Conservation (phyloP, 2,329 filamentous ascomycete genomes). For the Metarhizium guizhouense region DNA sequence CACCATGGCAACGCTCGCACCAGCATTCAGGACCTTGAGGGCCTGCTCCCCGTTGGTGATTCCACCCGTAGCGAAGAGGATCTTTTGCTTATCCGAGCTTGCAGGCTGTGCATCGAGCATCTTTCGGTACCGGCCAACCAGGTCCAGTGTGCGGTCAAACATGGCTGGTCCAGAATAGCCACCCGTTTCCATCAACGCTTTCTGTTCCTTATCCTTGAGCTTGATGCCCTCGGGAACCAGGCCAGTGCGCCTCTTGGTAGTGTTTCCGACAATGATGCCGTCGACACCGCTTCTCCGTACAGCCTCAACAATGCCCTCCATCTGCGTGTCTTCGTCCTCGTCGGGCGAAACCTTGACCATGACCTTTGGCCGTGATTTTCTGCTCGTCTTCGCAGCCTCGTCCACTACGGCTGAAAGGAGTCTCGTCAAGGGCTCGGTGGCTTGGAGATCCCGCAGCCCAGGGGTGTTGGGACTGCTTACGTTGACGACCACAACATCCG, state of each 20-base stretch:
- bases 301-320: conserved; percentile 81
- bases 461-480: conserved; percentile 96
- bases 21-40: conserved; percentile 71
- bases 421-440: conserved; percentile 69
- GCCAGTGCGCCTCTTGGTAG: conserved; percentile 72
- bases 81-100: conserved; percentile 46
- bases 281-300: conserved; percentile 80
- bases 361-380: conserved; percentile 59
- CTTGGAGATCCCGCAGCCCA: conserved; percentile 79
- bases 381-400: conserved; percentile 59
- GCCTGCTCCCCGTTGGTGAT: conserved; percentile 86
- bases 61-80: conserved; percentile 88
- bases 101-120: conserved; percentile 47
- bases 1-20: conserved; percentile 83
- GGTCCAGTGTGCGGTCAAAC: conserved; percentile 67
- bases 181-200: conserved; percentile 65
- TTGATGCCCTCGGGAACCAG: conserved; percentile 58
- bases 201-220: conserved; percentile 57
- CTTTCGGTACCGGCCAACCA: conserved; percentile 73
- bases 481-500: conserved; percentile 95
- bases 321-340: conserved; percentile 76
- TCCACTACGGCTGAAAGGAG: conserved; percentile 76
- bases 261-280: conserved; percentile 95
- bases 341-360: conserved; percentile 99
- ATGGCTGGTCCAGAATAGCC: conserved; percentile 88